Conservation (phyloP, 345 rosid species). For the Raphanus raphanistrum region DNA sequence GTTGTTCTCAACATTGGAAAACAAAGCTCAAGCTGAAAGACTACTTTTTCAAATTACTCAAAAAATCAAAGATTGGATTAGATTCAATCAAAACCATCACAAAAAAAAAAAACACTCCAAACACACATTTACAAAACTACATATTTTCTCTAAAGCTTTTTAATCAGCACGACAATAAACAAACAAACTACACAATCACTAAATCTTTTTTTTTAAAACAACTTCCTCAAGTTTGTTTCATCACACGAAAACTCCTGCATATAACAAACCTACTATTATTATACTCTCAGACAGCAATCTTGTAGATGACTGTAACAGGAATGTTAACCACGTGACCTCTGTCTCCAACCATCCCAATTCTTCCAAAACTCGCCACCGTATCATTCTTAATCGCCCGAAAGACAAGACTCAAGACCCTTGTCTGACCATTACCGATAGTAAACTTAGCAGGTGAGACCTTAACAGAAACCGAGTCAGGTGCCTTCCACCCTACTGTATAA, state of each 20-base stretch:
- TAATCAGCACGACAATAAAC: conserved; percentile 8
- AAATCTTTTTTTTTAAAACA: conserved; percentile 6
- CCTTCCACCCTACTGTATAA: conserved; percentile 67
- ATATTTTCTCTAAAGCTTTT: conserved; percentile 16
- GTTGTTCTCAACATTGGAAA: background rate
- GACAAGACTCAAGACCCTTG: conserved; percentile 50
- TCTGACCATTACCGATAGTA: conserved; percentile 50
- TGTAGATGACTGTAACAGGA: conserved; percentile 67
- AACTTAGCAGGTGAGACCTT: conserved; percentile 71
- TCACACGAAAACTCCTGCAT: conserved; percentile 25
- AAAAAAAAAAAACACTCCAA: background rate
- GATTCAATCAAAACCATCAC: conserved; percentile 18
- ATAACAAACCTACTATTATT: background rate
- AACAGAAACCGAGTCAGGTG: conserved; percentile 70
- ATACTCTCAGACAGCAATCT: conserved; percentile 32
- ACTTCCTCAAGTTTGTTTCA: conserved; percentile 29
- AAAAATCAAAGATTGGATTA: conserved; percentile 15
- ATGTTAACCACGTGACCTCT: conserved; percentile 73
- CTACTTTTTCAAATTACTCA: background rate
- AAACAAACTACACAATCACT: conserved; percentile 8
- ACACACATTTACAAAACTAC: conserved; percentile 34
- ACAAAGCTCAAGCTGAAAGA: no score
- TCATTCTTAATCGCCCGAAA: conserved; percentile 51
- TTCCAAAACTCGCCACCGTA: conserved; percentile 65
- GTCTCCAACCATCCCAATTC: conserved; percentile 74